phyloP scores from a whole-genome alignment of 2,329 filamentous ascomycete genomes.

The Colletotrichum cuscutae region DNA sequence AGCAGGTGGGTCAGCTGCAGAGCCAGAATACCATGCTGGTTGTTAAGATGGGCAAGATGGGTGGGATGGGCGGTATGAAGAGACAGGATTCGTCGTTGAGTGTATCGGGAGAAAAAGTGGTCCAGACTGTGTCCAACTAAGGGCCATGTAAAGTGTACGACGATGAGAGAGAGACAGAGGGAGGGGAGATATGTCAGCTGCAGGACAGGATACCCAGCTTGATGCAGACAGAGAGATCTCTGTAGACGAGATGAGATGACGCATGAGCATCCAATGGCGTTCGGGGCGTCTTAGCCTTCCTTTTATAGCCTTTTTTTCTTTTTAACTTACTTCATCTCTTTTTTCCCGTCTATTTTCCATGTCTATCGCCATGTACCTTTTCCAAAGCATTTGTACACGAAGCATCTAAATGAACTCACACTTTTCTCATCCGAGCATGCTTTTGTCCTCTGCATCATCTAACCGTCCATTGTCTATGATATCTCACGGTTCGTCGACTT shows the following conservation, averaged over 20 bases:
- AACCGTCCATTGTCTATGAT: too few species aligned
- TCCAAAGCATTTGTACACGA: slow-evolving; percentile 17
- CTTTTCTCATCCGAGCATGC: not conserved
- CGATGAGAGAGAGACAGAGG: not conserved
- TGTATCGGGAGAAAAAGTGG: slow-evolving; percentile 12
- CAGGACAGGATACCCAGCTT: slow-evolving; percentile 14
- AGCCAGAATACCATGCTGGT: slow-evolving; percentile 69
- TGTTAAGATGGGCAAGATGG: slow-evolving; percentile 56
- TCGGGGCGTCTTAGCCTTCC: slow-evolving; percentile 21
- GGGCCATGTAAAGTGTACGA: slow-evolving; percentile 45
- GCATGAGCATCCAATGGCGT: slow-evolving; percentile 22
- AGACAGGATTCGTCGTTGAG: slow-evolving; percentile 48
- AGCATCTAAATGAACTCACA: not conserved
- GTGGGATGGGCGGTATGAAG: slow-evolving; percentile 36
- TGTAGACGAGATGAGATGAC: not conserved
- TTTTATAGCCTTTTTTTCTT: not conserved
- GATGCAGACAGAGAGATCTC: not conserved
- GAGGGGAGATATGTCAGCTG: not conserved
- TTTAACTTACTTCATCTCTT: not conserved
- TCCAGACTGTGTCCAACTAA: slow-evolving; percentile 68
- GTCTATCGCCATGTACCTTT: not conserved
- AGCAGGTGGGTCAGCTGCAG: slow-evolving; percentile 67
- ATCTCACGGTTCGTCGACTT: not conserved
- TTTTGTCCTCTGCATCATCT: not conserved
- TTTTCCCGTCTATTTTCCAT: not conserved